Conservation (phyloP, 306 rosid genomes). For the Lathyrus aphaca region DNA sequence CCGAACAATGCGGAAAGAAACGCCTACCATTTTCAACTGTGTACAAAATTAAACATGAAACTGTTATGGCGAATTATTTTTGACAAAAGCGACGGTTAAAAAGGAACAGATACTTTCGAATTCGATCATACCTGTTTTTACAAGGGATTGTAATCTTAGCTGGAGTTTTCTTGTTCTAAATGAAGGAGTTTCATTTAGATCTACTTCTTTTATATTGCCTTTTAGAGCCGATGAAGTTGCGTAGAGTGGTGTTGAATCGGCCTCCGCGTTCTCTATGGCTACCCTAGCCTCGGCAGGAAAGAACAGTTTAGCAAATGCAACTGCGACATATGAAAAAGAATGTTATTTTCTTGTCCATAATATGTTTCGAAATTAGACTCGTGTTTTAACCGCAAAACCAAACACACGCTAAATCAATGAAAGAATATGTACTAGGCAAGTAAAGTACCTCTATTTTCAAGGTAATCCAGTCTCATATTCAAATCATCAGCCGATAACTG, state of each 20-base stretch:
- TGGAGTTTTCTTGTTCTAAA: slow-evolving; percentile 65
- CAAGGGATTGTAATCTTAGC: slow-evolving; percentile 48
- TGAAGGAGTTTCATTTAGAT: slow-evolving; percentile 80
- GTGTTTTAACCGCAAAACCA: neutral
- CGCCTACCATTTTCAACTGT: slow-evolving; percentile 85
- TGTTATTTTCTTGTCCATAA: slow-evolving; percentile 28
- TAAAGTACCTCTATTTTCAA: slow-evolving; percentile 80
- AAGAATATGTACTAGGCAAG: slow-evolving; percentile 22
- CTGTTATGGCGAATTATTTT: neutral
- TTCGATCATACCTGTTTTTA: slow-evolving; percentile 72
- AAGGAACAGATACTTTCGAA: neutral
- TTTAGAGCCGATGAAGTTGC: slow-evolving; percentile 38
- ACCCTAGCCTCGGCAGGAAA: slow-evolving; percentile 89
- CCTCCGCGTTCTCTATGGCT: slow-evolving; percentile 80
- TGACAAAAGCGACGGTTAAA: neutral
- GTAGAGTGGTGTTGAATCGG: slow-evolving; percentile 44
- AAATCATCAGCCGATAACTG: slow-evolving; percentile 62
- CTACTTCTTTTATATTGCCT: slow-evolving; percentile 65
- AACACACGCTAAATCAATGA: neutral
- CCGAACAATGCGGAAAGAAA: slow-evolving; percentile 92
- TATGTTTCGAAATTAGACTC: slow-evolving; percentile 21
- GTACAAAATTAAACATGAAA: slow-evolving; percentile 13
- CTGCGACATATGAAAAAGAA: slow-evolving; percentile 53
- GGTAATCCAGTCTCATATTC: slow-evolving; percentile 63
- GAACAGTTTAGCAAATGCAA: slow-evolving; percentile 70